Evolutionary conservation across 1,284 basidiomycete species (phyloP).

Genomic region (Coniophora puteana): DNA sequence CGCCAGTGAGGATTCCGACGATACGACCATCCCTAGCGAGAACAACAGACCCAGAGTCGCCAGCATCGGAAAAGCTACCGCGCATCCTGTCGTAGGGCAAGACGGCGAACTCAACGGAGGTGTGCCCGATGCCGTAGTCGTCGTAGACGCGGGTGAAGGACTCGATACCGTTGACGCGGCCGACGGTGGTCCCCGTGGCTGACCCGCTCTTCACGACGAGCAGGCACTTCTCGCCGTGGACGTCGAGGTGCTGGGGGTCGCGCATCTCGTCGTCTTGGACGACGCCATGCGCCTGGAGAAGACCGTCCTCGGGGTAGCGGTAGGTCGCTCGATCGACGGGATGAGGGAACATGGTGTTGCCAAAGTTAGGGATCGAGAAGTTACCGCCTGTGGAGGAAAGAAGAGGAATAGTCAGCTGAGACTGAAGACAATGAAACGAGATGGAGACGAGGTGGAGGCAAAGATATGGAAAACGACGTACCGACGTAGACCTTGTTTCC

Average conservation of each 20-base stretch:
- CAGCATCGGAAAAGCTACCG: constrained; percentile 25
- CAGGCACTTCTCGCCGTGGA: constrained; percentile 19
- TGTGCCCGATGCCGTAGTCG: constrained; percentile 5
- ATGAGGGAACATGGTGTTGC: constrained; percentile 18
- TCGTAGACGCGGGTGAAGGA: constrained; percentile 21
- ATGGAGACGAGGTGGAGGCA: constrained; percentile 14
- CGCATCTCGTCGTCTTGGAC: constrained; percentile 25
- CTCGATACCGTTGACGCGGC: constrained; percentile 20
- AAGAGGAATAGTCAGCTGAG: constrained; percentile 16
- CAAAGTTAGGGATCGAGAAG: constrained; percentile 7
- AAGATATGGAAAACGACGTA: constrained; percentile 16
- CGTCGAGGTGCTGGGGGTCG: constrained; percentile 16
- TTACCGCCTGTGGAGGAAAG: constrained; percentile 7
- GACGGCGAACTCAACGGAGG: constrained; percentile 24
- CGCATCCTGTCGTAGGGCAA: constrained; percentile 20
- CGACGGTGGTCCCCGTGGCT: constrained; percentile 27
- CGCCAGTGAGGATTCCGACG: constrained; percentile 29
- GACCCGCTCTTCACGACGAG: constrained; percentile 31
- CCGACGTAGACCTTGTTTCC: constrained; percentile 21
- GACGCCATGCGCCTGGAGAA: constrained; percentile 25
- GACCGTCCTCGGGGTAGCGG: constrained; percentile 24
- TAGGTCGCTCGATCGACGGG: constrained; percentile 14
- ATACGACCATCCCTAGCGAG: constrained; percentile 25
- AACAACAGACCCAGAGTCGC: constrained; percentile 33
- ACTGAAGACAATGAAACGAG: constrained; percentile 11